A percentile compares a stretch with the other conserved stretches of the same genome.
Conservation (phyloP, 306 rosid species). For the Cucurbita ficifolia region DNA sequence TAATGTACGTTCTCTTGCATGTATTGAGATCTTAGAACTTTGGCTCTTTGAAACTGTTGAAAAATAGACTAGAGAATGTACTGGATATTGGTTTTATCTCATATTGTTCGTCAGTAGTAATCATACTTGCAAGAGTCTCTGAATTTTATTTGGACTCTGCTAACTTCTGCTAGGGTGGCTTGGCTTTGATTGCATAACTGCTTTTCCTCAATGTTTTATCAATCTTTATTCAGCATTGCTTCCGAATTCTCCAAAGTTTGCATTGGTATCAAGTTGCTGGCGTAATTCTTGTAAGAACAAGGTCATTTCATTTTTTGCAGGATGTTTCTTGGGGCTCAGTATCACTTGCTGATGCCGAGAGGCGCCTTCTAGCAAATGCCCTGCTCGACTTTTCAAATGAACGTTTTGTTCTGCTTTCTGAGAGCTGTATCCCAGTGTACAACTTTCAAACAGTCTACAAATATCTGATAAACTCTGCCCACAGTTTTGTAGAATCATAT, state of each 20-base stretch:
- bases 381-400: conserved; percentile 81
- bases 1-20: background rate
- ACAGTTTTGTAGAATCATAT: conserved; percentile 75
- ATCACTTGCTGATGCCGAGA: conserved; percentile 72
- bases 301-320: conserved; percentile 17
- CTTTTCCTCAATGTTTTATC: background rate
- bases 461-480: conserved; percentile 43
- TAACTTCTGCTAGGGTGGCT: background rate
- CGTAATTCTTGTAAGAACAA: background rate
- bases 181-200: background rate
- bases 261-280: background rate
- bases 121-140: background rate
- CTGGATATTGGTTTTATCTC: background rate
- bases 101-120: background rate
- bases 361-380: conserved; percentile 84
- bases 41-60: background rate
- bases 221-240: background rate
- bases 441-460: conserved; percentile 63
- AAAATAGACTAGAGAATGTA: background rate
- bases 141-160: background rate
- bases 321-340: conserved; percentile 72
- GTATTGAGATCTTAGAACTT: background rate
- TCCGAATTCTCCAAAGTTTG: background rate
- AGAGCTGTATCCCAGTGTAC: conserved; percentile 87
- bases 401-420: conserved; percentile 77